A percentile compares a stretch with the other conserved stretches of the same genome.
phyloP scores from a whole-genome alignment of 495 filamentous ascomycete genomes.

The Astrocystis sublimbata region DNA sequence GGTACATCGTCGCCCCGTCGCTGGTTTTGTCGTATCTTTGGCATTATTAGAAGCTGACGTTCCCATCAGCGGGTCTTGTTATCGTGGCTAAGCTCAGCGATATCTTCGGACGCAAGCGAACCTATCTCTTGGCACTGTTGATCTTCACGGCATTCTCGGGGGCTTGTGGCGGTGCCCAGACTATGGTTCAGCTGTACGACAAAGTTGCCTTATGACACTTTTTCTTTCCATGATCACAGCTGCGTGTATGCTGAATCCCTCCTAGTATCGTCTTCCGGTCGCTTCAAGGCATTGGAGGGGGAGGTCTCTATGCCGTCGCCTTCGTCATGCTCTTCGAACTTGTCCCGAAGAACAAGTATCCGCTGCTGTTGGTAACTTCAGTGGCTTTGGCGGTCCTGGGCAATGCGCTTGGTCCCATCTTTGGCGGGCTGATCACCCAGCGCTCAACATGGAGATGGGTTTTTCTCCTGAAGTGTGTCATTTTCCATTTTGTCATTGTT shows the following conservation, averaged over 20 bases:
- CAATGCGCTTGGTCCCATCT: conserved; percentile 41
- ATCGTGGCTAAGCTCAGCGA: conserved; percentile 45
- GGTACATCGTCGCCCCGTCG: not conserved
- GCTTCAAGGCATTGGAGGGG: conserved; percentile 47
- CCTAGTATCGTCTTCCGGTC: conserved; percentile 39
- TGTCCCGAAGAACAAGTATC: conserved; percentile 29
- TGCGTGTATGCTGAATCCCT: not conserved
- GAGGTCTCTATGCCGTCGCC: conserved; percentile 40
- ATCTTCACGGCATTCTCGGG: conserved; percentile 46
- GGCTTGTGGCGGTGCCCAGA: conserved; percentile 40
- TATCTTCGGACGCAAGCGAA: conserved; percentile 39
- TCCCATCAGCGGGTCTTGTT: conserved; percentile 20
- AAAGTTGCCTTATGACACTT: not conserved
- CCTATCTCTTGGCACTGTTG: conserved; percentile 33
- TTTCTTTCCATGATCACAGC: not conserved
- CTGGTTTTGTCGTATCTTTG: not conserved
- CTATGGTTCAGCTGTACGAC: conserved; percentile 36
- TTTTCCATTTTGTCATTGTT: not conserved
- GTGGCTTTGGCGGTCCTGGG: conserved; percentile 25
- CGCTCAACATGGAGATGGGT: conserved; percentile 45
- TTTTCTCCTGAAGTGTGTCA: conserved; percentile 30
- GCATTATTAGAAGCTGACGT: not conserved
- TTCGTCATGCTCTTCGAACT: conserved; percentile 42
- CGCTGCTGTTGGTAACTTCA: conserved; percentile 25
- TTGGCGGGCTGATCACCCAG: conserved; percentile 42